These are phyloP conservation scores for Condylostoma magnum DNA, from an alignment of 169 alveolate genomes.

Conservation along the genomic window DNA sequence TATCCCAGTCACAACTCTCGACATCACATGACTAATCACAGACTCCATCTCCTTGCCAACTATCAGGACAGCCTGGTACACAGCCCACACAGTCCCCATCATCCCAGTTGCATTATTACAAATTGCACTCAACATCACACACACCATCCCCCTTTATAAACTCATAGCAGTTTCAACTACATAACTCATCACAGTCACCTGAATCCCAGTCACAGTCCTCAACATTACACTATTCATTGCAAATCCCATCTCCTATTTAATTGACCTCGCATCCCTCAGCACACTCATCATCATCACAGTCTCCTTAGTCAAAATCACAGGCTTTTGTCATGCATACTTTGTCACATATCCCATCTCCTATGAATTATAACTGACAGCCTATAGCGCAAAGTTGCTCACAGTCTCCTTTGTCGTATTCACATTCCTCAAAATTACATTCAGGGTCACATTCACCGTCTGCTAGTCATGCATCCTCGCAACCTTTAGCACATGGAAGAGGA, in stretches of 20 bases:
- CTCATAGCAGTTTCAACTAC: neutral
- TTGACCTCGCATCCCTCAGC: neutral
- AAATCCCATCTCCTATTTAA: neutral
- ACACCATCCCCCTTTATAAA: too few relatives aligned
- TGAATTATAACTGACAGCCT: neutral
- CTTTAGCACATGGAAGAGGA: neutral
- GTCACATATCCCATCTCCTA: slow-evolving; percentile 24
- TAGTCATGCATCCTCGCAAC: neutral
- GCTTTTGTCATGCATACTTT: neutral
- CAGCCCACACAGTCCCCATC: neutral
- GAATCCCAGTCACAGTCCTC: too few relatives aligned
- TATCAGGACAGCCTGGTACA: neutral
- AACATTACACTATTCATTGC: too few relatives aligned
- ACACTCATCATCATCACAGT: neutral
- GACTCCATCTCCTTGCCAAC: neutral
- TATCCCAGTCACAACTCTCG: too few relatives aligned
- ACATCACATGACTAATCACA: too few relatives aligned
- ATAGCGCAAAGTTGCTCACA: neutral
- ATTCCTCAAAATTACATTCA: neutral
- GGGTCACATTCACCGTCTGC: neutral
- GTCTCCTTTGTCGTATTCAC: neutral
- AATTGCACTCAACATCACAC: neutral
- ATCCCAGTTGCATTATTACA: neutral
- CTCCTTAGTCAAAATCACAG: neutral
- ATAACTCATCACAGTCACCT: too few relatives aligned